Conservation (phyloP, 2,329 filamentous ascomycete species). For the Pseudocercospora eumusae region DNA sequence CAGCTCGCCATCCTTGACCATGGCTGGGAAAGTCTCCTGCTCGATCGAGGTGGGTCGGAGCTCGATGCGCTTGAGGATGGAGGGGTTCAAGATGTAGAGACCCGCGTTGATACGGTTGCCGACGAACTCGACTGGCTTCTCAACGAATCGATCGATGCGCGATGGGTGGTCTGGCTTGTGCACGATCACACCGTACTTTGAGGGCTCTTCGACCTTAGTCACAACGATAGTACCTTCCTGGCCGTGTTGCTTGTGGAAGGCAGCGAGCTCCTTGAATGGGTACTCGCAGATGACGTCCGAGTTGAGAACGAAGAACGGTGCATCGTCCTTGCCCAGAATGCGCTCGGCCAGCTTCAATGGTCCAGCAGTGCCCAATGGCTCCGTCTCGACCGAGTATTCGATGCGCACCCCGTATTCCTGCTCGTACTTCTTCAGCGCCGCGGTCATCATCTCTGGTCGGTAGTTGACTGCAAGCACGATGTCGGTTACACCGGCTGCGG, state of each 20-base stretch:
- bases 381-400: conserved; percentile 93
- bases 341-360: conserved; percentile 93
- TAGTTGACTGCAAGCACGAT: conserved; percentile 99
- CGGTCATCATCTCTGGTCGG: conserved; percentile 95
- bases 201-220: conserved; percentile 98
- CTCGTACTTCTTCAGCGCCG: conserved; percentile 91
- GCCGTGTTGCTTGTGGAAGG: conserved; percentile 90
- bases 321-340: conserved; percentile 88
- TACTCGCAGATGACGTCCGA: conserved; percentile 98
- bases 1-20: conserved; percentile 83
- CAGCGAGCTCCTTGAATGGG: conserved; percentile 84
- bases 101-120: conserved; percentile 98
- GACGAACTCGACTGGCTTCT: conserved; percentile 98
- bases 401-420: conserved; percentile 91
- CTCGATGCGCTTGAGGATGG: conserved; percentile 86
- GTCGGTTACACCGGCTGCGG: conserved; percentile 90
- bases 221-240: conserved; percentile 97
- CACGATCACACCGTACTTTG: conserved; percentile 97
- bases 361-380: conserved; percentile 91
- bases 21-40: conserved; percentile 96
- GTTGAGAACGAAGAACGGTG: conserved; percentile 97
- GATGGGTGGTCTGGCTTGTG: conserved; percentile 91
- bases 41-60: conserved; percentile 96
- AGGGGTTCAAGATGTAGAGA: conserved; percentile 96
- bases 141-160: conserved; percentile 96